phyloP scores from a whole-genome alignment of 208 protist species.

The Acanthamoeba sp. region DNA sequence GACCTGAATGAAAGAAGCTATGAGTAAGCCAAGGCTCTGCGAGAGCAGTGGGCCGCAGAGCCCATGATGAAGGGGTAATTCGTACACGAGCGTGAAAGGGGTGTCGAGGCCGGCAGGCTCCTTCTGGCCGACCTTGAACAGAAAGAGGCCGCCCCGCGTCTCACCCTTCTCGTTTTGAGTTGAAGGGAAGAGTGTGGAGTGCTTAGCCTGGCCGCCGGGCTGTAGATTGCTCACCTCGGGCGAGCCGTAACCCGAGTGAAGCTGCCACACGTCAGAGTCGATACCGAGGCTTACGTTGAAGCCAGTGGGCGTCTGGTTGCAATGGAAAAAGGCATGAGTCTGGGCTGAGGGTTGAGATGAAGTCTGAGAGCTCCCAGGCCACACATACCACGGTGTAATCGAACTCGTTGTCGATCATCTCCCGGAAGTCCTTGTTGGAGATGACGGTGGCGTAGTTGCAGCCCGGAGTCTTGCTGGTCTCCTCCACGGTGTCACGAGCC shows the following conservation, averaged over 20 bases:
- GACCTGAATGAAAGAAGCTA: neutral
- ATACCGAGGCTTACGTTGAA: constrained; percentile 53
- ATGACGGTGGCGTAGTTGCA: constrained; percentile 67
- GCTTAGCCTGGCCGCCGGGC: neutral
- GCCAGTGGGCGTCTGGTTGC: constrained; percentile 14
- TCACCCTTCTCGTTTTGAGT: constrained; percentile 41
- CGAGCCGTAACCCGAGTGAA: constrained; percentile 61
- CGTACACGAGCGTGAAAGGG: constrained; percentile 27
- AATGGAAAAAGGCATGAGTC: neutral
- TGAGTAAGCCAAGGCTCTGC: neutral
- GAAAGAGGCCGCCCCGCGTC: constrained; percentile 10
- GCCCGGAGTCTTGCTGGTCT: constrained; percentile 70
- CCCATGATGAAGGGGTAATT: neutral
- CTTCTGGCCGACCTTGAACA: constrained; percentile 21
- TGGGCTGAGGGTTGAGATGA: neutral
- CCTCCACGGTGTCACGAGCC: constrained; percentile 39
- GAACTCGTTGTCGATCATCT: constrained; percentile 57
- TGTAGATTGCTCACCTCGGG: constrained; percentile 48
- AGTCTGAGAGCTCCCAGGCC: neutral
- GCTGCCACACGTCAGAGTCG: constrained; percentile 47
- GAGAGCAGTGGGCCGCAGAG: neutral
- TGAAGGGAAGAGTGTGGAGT: constrained; percentile 61
- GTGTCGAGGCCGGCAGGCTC: neutral
- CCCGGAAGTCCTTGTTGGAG: constrained; percentile 50
- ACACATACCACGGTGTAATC: constrained; percentile 71